Conservation (phyloP, 2,329 filamentous ascomycete species). For the Nemania serpens region DNA sequence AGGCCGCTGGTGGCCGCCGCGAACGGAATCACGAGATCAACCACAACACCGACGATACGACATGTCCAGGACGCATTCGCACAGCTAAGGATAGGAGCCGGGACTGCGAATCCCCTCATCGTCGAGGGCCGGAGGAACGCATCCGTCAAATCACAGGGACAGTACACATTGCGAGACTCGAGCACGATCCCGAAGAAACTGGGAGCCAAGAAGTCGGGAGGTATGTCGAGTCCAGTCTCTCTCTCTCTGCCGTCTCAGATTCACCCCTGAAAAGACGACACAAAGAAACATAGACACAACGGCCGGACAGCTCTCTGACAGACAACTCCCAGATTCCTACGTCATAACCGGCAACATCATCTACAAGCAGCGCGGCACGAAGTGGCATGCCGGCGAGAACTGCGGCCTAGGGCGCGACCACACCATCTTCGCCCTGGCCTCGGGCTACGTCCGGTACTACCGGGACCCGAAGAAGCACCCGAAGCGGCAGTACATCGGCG, state of each 20-base stretch:
- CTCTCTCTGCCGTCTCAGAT: not conserved
- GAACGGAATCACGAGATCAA: constrained; percentile 32
- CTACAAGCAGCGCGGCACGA: constrained; percentile 92
- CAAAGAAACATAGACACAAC: not conserved
- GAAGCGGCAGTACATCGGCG: constrained; percentile 90
- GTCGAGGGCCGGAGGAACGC: constrained; percentile 59
- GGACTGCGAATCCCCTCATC: constrained; percentile 45
- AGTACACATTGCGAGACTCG: constrained; percentile 67
- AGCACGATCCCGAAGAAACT: constrained; percentile 76
- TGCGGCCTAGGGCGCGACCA: constrained; percentile 94
- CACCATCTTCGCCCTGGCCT: constrained; percentile 84
- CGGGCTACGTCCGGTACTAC: constrained; percentile 97
- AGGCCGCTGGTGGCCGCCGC: constrained; percentile 48
- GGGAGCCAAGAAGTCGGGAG: constrained; percentile 90
- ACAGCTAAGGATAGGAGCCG: constrained; percentile 35
- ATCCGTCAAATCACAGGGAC: constrained; percentile 67
- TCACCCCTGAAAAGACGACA: not conserved
- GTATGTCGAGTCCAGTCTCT: constrained; percentile 52
- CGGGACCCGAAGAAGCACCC: constrained; percentile 82
- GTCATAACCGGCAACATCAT: constrained; percentile 97
- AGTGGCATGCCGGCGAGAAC: constrained; percentile 96
- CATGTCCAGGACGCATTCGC: constrained; percentile 43
- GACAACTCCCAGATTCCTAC: constrained; percentile 70
- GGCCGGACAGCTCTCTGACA: not conserved
- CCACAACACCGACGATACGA: constrained; percentile 38